Evolutionary conservation across 345 rosid species (phyloP), one percentile per base, ranked within the genome.

Genomic region (Salix arbutifolia): DNA sequence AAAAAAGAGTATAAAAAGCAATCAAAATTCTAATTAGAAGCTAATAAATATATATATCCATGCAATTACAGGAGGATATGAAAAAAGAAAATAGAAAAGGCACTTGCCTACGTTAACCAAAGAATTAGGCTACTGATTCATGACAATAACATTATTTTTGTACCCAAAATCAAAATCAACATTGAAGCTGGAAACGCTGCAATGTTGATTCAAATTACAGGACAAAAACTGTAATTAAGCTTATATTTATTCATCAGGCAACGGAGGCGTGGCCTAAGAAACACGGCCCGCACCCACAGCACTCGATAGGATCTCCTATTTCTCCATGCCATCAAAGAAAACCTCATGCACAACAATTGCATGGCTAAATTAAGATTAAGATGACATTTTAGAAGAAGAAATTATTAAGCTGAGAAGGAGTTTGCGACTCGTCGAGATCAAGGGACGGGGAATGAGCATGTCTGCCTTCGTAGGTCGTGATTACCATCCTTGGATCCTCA

Each of bases 401-500:
- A 52, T 88, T 85, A 61, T 80, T 87, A 46, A 90, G 90, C 62
- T 88, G 86, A 3, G 85, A 75, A 16, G 83, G 81, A 46, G 84
- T 73, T 52, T 86, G 83, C 18, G 88, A 86, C 8, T 90, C 92
- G 53, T 93, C 97, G 1, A 80, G 84, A 73, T 93, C 94, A 13
- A 86, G 91, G 3, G 98, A 91, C 0, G 99, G 99, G 8, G 95
- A 90, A 78, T 96, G 99, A 64, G 74, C 88, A 40, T 96, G 99
- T 70, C 99, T 86, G 40, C 99, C 99, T 84, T 96, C 99, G 69
- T 96, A 96, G 35, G 99, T 93, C 52, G 99, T 96, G 60, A 96
- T 96, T 50, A 96, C 99, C 99, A 96, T 96, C 82, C 98, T 87
- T 62, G 98, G 98, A 79, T 96, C 99, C 78, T 96, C 99, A 0